A percentile compares a stretch with the other conserved stretches of the same genome.
Conservation (phyloP, 2,329 filamentous ascomycete species). For the Gremmenia infestans region DNA sequence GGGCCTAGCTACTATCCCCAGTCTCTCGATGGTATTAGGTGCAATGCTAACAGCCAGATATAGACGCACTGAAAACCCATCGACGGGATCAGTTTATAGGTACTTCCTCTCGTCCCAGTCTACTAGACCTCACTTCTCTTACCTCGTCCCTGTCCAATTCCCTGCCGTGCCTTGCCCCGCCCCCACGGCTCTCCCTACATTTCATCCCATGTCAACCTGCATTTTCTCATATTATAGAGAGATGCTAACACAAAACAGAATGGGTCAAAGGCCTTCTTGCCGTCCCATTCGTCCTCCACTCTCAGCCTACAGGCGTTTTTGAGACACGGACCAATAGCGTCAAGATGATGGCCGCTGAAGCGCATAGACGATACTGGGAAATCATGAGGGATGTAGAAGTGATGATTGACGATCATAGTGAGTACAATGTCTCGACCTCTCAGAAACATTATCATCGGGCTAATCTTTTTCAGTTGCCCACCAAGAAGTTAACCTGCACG, state of each 20-base stretch:
- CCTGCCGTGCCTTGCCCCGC: not conserved
- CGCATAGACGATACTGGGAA: conserved; percentile 85
- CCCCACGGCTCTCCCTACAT: not conserved
- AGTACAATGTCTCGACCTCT: conserved; percentile 15
- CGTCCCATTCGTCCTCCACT: conserved; percentile 94
- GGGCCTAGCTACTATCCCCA: not conserved
- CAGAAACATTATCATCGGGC: too few relatives aligned
- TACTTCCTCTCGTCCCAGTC: conserved; percentile 32
- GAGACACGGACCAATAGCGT: conserved; percentile 61
- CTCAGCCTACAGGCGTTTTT: conserved; percentile 84
- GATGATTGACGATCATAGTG: conserved; percentile 89
- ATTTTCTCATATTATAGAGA: not conserved
- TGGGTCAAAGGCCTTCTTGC: conserved; percentile 96
- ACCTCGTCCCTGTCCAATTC: not conserved
- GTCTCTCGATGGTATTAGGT: not conserved
- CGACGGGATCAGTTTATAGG: conserved; percentile 84
- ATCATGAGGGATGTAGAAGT: conserved; percentile 91
- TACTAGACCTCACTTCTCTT: not conserved
- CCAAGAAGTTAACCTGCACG: conserved; percentile 56
- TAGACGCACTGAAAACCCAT: conserved; percentile 74
- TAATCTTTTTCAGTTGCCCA: conserved; percentile 56
- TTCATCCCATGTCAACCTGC: not conserved
- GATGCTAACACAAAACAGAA: conserved; percentile 47
- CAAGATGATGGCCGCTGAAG: conserved; percentile 68
- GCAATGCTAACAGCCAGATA: too few relatives aligned